Evolutionary conservation across 768 basidiomycete genomes (phyloP).

Genomic region (Nevesoporus exiguus): DNA sequence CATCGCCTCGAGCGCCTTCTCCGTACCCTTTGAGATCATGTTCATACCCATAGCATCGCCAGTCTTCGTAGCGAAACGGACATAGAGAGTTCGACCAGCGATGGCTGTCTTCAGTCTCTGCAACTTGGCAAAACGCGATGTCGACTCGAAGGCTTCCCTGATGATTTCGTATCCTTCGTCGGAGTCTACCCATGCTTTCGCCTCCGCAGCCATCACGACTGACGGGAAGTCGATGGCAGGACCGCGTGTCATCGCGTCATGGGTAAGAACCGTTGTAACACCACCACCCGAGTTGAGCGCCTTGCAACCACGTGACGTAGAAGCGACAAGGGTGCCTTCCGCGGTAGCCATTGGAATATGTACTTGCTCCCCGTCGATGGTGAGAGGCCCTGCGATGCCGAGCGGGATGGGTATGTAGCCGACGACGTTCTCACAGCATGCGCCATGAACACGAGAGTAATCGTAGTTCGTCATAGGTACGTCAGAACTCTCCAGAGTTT

Average conservation of each 20-base stretch:
- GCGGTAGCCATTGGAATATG: slow-evolving; percentile 99
- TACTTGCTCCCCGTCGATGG: slow-evolving; percentile 76
- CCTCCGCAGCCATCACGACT: slow-evolving; percentile 73
- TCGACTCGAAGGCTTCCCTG: slow-evolving; percentile 87
- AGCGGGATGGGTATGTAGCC: slow-evolving; percentile 96
- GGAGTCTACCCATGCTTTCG: slow-evolving; percentile 84
- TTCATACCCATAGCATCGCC: slow-evolving; percentile 99
- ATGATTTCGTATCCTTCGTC: slow-evolving; percentile 74
- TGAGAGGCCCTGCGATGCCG: slow-evolving; percentile 94
- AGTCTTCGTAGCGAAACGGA: slow-evolving; percentile 90
- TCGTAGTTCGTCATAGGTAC: slow-evolving; percentile 86
- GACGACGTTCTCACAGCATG: slow-evolving; percentile 98
- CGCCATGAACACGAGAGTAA: slow-evolving; percentile 90
- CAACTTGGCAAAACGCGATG: slow-evolving; percentile 87
- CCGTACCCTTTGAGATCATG: slow-evolving; percentile 99
- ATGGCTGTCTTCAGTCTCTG: slow-evolving; percentile 83
- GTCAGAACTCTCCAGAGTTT: slow-evolving; percentile 78
- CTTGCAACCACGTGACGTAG: slow-evolving; percentile 96
- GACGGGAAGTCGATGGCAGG: slow-evolving; percentile 96
- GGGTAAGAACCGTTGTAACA: slow-evolving; percentile 86
- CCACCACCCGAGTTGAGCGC: slow-evolving; percentile 96
- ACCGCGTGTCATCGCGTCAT: slow-evolving; percentile 97
- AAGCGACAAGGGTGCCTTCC: slow-evolving; percentile 98
- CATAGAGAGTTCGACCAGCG: slow-evolving; percentile 90
- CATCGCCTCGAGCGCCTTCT: slow-evolving; percentile 85